These are phyloP conservation scores for Cinnamomum micranthum DNA, from an alignment of 164 flowering plant species.

Conservation along the genomic window DNA sequence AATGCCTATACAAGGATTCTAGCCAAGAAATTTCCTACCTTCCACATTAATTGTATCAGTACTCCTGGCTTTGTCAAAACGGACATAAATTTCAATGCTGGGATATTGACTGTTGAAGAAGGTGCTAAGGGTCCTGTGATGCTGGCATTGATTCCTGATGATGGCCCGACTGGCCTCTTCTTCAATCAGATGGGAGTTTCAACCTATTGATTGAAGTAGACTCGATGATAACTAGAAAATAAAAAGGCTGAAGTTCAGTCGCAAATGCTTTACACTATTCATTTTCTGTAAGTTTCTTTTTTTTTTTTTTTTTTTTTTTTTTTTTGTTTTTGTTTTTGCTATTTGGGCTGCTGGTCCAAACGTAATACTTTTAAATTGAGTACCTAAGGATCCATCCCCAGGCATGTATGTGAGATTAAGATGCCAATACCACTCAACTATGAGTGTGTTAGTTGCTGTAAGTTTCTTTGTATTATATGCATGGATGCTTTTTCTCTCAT, in stretches of 20 bases:
- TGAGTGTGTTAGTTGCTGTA: too few relatives aligned
- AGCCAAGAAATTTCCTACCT: constrained; percentile 32
- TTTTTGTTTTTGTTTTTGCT: too few relatives aligned
- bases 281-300: neutral
- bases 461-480: too few relatives aligned
- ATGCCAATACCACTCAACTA: too few relatives aligned
- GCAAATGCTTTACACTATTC: too few relatives aligned
- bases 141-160: constrained; percentile 38
- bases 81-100: constrained; percentile 27
- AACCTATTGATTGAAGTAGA: constrained; percentile 5
- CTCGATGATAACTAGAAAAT: neutral
- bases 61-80: constrained; percentile 47
- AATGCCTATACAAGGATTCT: constrained; percentile 49
- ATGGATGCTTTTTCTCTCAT: too few relatives aligned
- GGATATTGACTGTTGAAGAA: constrained; percentile 29
- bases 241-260: too few relatives aligned
- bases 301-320: too few relatives aligned
- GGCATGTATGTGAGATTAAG: too few relatives aligned
- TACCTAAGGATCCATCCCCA: too few relatives aligned
- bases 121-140: constrained; percentile 37
- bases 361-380: too few relatives aligned
- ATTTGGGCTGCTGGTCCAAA: too few relatives aligned
- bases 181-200: constrained; percentile 17
- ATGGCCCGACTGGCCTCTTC: constrained; percentile 42
- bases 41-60: constrained; percentile 33